Conservation (phyloP, 768 basidiomycete genomes). For the Lentinula boryana region DNA sequence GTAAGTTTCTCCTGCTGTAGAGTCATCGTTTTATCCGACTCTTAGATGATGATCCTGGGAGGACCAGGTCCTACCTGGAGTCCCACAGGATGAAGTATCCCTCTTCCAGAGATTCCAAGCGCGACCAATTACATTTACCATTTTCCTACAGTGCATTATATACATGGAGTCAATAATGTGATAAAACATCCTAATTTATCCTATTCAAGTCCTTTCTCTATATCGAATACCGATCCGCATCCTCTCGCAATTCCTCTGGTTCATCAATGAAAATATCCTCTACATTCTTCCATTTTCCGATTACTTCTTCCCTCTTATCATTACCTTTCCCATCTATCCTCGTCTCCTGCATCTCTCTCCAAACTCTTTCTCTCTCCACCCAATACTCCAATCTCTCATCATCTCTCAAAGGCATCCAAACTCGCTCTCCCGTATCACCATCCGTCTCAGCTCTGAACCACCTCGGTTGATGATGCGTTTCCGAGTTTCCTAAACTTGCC, state of each 20-base stretch:
- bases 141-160: no score
- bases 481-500: constrained; percentile 15
- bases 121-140: no score
- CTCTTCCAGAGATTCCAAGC: no score
- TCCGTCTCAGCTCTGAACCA: constrained; percentile 88
- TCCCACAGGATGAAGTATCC: no score
- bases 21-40: no score
- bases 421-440: constrained; percentile 82
- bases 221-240: neutral
- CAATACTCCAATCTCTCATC: constrained; percentile 67
- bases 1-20: no score
- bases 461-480: constrained; percentile 48
- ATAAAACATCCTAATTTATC: no score
- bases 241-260: constrained; percentile 23
- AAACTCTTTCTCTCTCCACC: constrained; percentile 67
- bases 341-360: constrained; percentile 30
- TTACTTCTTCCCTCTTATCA: neutral
- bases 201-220: no score
- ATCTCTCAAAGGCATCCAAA: constrained; percentile 67
- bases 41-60: no score
- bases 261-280: constrained; percentile 81
- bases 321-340: constrained; percentile 14
- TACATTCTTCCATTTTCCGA: constrained; percentile 55
- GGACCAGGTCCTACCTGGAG: no score
- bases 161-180: no score